Evolutionary conservation across 495 filamentous ascomycete genomes (phyloP), one percentile per base, ranked within the genome.

Genomic region (Chaetomium fimeti): DNA sequence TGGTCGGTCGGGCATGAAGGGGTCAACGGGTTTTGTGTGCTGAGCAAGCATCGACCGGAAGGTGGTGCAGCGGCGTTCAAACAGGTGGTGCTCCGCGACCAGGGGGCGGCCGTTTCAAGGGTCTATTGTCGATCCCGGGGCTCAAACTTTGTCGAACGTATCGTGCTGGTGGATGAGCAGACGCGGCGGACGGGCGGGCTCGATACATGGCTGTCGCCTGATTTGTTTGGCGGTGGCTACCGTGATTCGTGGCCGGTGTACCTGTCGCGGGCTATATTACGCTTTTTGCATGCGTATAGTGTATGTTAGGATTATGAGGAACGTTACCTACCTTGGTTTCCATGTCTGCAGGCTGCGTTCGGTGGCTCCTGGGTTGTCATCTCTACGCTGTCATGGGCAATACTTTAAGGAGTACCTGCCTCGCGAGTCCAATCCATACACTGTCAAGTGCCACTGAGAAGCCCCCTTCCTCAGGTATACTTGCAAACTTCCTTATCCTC

Each of bases 211-310:
- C 16, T 22, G 57, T 36, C 1, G n/a, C 20, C 20, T 49, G 45
- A 3, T 9, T n/a, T 27, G 48, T 13, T 24, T 12, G 25, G 49
- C 49, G 27, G 27, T 28, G 49, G 49, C 13, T 25, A 52, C 66
- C 47, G 58, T 53, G 62, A 53, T 62, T 16, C 58, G 59, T 59
- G 42, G 62, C 54, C 16, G 32, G 49, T 57, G 58, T 53, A 43
- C 57, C 51, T 61, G 54, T 49, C 22, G 43, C 53, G 48, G 57
- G 66, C 51, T 69, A 70, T 67, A 62, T 69, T 65, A 69, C 68
- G 72, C 71, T 66, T 66, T 66, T 60, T 67, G 66, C 68, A 71
- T 71, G 69, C 69, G 70, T 74, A 74, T 70, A 74, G 60, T 69
- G 70, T 69, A 74, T 72, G 72, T 69, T 74, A 74, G 66, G 66